Evolutionary conservation across 495 filamentous ascomycete species (phyloP).

Genomic region (Penicillium robsamsonii): DNA sequence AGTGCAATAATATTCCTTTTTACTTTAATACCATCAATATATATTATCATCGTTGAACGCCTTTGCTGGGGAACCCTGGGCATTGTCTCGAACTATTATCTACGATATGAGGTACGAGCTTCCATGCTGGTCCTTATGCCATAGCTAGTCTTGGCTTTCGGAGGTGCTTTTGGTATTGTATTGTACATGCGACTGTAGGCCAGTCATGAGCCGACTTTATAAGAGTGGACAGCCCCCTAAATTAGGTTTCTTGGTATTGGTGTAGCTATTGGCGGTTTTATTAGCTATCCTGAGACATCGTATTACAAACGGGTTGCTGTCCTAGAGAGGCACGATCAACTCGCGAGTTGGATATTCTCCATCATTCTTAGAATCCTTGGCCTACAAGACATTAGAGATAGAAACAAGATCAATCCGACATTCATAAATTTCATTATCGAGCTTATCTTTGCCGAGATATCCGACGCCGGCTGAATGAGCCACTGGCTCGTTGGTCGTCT

Average conservation of each 20-base stretch:
- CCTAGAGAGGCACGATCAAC: background rate
- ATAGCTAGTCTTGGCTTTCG: no score
- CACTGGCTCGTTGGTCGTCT: no score
- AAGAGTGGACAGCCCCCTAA: background rate
- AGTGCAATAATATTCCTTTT: background rate
- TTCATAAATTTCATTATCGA: background rate
- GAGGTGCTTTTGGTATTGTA: no score
- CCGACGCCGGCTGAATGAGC: background rate
- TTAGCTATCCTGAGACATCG: background rate
- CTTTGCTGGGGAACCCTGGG: no score
- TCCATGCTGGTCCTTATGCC: no score
- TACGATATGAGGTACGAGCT: no score
- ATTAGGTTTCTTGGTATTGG: background rate
- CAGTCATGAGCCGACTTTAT: background rate
- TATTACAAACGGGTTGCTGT: background rate
- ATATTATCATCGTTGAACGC: no score
- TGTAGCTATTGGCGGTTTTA: background rate
- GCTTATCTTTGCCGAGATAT: background rate
- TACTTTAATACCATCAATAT: no score
- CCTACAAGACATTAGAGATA: background rate
- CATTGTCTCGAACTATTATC: background rate
- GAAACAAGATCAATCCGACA: background rate
- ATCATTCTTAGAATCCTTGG: background rate
- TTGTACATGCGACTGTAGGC: no score
- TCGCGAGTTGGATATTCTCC: background rate